These are phyloP conservation scores for Leccinum rimulosum DNA, from an alignment of 768 basidiomycete species.

Conservation along the genomic window DNA sequence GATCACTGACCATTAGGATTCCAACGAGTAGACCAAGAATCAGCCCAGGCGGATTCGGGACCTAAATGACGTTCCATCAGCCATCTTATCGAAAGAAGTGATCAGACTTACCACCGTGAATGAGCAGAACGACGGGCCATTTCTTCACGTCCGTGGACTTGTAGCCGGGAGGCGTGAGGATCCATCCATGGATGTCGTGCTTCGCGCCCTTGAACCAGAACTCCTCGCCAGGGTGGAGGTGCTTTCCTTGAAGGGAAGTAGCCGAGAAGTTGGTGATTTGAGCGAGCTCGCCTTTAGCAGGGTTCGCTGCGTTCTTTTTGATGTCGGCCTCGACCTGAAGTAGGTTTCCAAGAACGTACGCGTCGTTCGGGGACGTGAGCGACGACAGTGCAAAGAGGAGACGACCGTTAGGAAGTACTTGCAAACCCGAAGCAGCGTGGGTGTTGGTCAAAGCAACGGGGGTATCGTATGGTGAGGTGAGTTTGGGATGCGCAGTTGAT, in stretches of 20 bases:
- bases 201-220: conserved; percentile 90
- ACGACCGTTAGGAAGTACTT: conserved; percentile 55
- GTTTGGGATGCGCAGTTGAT: conserved; percentile 50
- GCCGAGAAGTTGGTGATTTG: conserved; percentile 68
- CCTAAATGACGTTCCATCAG: conserved; percentile 35
- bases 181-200: conserved; percentile 80
- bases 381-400: conserved; percentile 75
- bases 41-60: conserved; percentile 85
- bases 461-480: conserved; percentile 40
- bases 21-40: conserved; percentile 91
- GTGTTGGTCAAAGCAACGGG: conserved; percentile 61
- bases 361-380: conserved; percentile 76
- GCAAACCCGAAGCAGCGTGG: conserved; percentile 59
- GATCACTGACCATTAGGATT: conserved; percentile 68
- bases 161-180: conserved; percentile 78
- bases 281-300: conserved; percentile 36
- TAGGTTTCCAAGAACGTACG: conserved; percentile 58
- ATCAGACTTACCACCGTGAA: conserved; percentile 62
- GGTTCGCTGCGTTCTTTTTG: conserved; percentile 25
- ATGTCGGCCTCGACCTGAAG: conserved; percentile 43
- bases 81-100: neutral
- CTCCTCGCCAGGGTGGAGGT: conserved; percentile 64
- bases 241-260: conserved; percentile 52
- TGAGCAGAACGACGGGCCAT: conserved; percentile 77
- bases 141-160: conserved; percentile 61